phyloP scores from a whole-genome alignment of 208 protist species.

The Leishmania guyanensis region DNA sequence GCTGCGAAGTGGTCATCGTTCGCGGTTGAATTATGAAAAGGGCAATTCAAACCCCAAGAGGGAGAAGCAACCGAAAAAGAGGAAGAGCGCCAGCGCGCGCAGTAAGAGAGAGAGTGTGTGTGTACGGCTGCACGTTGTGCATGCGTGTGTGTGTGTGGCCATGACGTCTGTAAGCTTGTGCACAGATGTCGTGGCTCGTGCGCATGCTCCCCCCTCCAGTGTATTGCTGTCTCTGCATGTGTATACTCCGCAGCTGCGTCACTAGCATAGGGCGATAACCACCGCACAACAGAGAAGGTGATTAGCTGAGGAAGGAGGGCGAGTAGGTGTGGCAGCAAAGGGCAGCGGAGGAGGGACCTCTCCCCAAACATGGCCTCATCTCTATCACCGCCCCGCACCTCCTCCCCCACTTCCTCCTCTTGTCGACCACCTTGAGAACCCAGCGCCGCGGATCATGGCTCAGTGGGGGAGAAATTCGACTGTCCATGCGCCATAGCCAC shows the following conservation, averaged over 20 bases:
- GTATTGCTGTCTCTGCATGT: too few species aligned
- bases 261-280: too few species aligned
- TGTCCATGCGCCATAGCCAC: conserved; percentile 16
- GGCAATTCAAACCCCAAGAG: neutral
- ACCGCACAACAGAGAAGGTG: too few species aligned
- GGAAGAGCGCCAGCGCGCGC: neutral
- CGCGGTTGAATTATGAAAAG: neutral
- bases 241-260: too few species aligned
- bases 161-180: too few species aligned
- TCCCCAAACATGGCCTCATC: too few species aligned
- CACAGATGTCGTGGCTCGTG: too few species aligned
- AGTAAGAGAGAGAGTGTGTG: neutral
- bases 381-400: neutral
- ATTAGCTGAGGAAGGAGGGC: too few species aligned
- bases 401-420: neutral
- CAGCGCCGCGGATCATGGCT: neutral
- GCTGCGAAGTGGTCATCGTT: neutral
- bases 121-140: neutral
- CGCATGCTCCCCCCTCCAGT: too few species aligned
- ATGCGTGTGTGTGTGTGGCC: neutral
- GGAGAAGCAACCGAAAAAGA: neutral
- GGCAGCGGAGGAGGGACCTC: too few species aligned
- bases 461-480: conserved; percentile 11
- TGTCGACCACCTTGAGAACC: neutral
- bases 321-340: neutral